Base-by-base conservation (phyloP, 495 filamentous ascomycete species). In the Xylaria nigripes region DNA sequence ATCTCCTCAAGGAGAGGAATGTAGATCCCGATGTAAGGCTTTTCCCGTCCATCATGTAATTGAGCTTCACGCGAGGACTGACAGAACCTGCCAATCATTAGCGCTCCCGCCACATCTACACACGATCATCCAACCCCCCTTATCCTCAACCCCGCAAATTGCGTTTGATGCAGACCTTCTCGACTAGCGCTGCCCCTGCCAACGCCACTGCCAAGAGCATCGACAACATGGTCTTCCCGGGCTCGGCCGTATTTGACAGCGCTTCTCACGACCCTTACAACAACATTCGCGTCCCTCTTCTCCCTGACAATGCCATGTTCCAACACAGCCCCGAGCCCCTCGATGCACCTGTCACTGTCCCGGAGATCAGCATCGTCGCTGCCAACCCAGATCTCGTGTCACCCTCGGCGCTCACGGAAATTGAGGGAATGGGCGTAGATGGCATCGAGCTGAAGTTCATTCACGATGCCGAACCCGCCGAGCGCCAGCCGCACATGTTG, bases 141-240 rank as follows among this genome's bases (percentile, higher is more conserved):
- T 61, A 68, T 7, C 66, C 68, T 8, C 61, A 59, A 36, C 62
- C 60, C 42, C 66, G 63, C 55, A 68, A 54, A 3, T 53, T 72
- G 58, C 73, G 70, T 52, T 59, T 77, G 51, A 77, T 77, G 74
- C 74, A 77, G 58, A 74, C 70, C 60, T 77, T 77, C 61, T 67
- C 70, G 38, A n/a, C n/a, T n/a, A 72, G 68, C n/a, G 64, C 71
- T 7, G 59, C 65, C 24, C 44, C 65, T 8, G 42, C 52, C 12
- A 46, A 58, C 18, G 50, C 48, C 41, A 25, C 61, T 51, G 43
- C 61, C 50, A 53, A 42, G 43, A 65, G 65, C 36, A 65, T 76
- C 51, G 74, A 76, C 66, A 61, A 57, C 53, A 58, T 66, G 45
- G 53, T 72, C 42, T 68, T 77, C 40, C 75, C 75, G 9, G 62